Base-by-base conservation (phyloP, 2,329 filamentous ascomycete genomes). In the Fragosphaeria purpurea region DNA sequence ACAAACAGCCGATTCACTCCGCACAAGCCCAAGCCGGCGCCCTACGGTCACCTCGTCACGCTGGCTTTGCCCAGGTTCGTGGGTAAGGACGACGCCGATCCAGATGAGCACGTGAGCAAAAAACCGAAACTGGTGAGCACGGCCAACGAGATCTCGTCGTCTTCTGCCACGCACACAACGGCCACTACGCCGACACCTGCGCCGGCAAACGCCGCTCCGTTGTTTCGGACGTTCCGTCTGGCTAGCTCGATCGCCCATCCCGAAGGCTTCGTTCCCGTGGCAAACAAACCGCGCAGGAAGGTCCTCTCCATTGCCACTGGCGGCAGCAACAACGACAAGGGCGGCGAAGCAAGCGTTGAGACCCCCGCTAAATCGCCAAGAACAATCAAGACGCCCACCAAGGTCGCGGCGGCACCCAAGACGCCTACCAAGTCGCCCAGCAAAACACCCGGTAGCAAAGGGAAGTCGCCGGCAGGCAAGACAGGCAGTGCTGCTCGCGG, bases 31-130 rank as follows among this genome's bases (percentile, higher is more conserved):
- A 70, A 70, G 61, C 60, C 66, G 51, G 75, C 75, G 40, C 74
- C 75, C 2, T 79, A 77, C 64, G 63, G 60, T 35, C 61, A 69
- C 39, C 66, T 79, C n/a, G 59, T 73, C 56, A 69, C 61, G 41
- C 66, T 72, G 57, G 67, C 70, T 52, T 54, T 70, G 52, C 63
- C 62, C 5, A 60, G 59, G 34, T 52, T 61, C 10, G 37, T 38
- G 34, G 22, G 40, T 10, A 40, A 13, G 8, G 6, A 7, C 13
- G 34, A 35, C 40, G 31, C 31, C 41, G 43, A 60, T 45, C 58
- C 48, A 34, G 61, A 60, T 46, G 52, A 33, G 52, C 65, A 64
- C 48, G 67, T 62, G 41, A 56, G 61, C 43, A 72, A 70, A 59
- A 68, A 62, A 58, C 59, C 60, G 56, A 70, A 67, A 56, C 62